Percentiles rank a stretch among this genome's conserved stretches.
Evolutionary conservation across 192 early-diverging fungal species (phyloP).

Genomic region (Blastocladiella britannica): DNA sequence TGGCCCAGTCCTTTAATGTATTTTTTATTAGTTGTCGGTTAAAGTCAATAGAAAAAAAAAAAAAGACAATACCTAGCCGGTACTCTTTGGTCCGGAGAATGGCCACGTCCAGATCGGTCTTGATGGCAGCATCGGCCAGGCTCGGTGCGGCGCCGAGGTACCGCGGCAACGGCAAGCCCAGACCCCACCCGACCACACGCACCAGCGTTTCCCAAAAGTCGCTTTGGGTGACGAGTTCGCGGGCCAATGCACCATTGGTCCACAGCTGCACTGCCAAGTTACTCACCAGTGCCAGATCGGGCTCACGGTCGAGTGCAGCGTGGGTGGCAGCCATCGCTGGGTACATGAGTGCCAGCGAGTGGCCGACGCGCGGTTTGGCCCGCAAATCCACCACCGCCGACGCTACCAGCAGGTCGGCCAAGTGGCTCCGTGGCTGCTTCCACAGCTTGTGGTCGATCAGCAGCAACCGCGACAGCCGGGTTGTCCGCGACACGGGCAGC

Average conservation of each 20-base stretch:
- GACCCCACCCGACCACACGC: not conserved
- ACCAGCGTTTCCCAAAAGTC: not conserved
- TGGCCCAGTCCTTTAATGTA: not conserved
- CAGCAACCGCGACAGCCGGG: not conserved
- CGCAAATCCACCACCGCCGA: not conserved
- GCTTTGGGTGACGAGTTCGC: not conserved
- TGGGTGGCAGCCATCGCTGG: not conserved
- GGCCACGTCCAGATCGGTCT: not conserved
- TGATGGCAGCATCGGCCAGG: not conserved
- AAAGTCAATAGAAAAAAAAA: too few species aligned
- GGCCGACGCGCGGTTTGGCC: not conserved
- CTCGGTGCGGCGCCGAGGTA: not conserved
- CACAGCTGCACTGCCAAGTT: not conserved
- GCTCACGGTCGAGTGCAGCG: not conserved
- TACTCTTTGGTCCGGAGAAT: too few species aligned
- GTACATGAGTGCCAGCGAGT: not conserved
- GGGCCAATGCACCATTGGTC: not conserved
- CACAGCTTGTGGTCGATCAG: not conserved
- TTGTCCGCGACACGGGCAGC: not conserved
- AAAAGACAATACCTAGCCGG: too few species aligned
- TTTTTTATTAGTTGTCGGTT: not conserved
- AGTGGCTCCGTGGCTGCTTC: not conserved
- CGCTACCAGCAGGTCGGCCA: not conserved
- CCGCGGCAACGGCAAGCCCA: not conserved
- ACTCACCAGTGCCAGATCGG: not conserved